Evolutionary conservation across 225 moss, liverwort and hornwort species (phyloP), one percentile per base, ranked within the genome.

Genomic region (Neckera pumila): DNA sequence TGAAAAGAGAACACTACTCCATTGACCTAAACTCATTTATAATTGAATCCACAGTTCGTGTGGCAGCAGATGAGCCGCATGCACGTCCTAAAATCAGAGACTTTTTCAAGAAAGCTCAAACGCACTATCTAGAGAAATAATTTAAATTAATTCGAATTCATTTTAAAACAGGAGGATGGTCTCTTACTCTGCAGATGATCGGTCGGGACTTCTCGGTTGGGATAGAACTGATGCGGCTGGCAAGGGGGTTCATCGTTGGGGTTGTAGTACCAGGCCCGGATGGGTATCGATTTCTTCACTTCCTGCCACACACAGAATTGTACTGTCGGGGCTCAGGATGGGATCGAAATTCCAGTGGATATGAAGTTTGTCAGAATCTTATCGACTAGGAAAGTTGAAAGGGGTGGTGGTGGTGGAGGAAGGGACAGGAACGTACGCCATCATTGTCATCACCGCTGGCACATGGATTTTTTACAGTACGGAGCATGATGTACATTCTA

Each of bases 181-280:
- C 9, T 59, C 85, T 86, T 53, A 94, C 95, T 93, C 14, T 74
- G 89, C 1, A 94, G 87, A 87, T 95, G 92, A 84, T 90, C 93
- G 51, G 86, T 81, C 17, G 93, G 71, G 21, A 95, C 95, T 87
- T 91, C 90, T 71, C 88, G 82, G 89, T 92, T 94, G 84, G 95
- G 95, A 49, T 75, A 79, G 59, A 89, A 92, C 83, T 80, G 89
- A 74, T 95, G 95, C 20, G 93, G 92, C 19, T 84, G 75, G 69
- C 89, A 90, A 20, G 92, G 93, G n/a, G 88, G 91, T 9, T 90
- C 95, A 59, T 92, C 88, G 75, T 70, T 90, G 13, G 93, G 91
- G 43, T 92, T 94, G 89, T 94, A 95, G 43, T 86, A 89, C 95
- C 95, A 95, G 5, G 94, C 94, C 11, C 87, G 61, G 42, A 95